A percentile compares a stretch with the other conserved stretches of the same genome.
Evolutionary conservation across 1,139 yeast species (phyloP).

Genomic region (Hemisphaericaspora lyxosophila): DNA sequence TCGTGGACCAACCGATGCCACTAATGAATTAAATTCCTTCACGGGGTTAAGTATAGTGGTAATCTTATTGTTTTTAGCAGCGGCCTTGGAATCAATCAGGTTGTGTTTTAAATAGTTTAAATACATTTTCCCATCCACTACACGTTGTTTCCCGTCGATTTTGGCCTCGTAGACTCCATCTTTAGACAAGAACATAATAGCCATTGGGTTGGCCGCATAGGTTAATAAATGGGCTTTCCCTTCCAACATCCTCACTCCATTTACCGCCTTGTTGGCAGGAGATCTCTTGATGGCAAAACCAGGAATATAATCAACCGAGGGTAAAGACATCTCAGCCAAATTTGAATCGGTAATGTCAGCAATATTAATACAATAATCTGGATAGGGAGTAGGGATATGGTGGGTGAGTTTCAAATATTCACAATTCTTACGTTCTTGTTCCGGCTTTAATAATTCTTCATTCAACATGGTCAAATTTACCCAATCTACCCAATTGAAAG

Average conservation of each 20-base stretch:
- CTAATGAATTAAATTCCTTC: slow-evolving; percentile 16
- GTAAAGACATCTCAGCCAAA: slow-evolving; percentile 20
- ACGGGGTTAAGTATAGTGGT: slow-evolving; percentile 19
- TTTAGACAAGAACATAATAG: slow-evolving; percentile 22
- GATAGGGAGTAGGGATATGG: slow-evolving; percentile 19
- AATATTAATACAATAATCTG: slow-evolving; percentile 25
- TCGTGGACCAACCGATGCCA: slow-evolving; percentile 14
- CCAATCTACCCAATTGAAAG: slow-evolving; percentile 37
- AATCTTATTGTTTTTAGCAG: slow-evolving; percentile 15
- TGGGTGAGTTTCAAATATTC: slow-evolving; percentile 24
- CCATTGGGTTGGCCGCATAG: slow-evolving; percentile 34
- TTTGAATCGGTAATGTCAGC: slow-evolving; percentile 26
- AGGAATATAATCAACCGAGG: slow-evolving; percentile 24
- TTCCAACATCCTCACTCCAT: slow-evolving; percentile 31
- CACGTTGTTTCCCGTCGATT: slow-evolving; percentile 16
- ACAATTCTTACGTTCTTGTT: slow-evolving; percentile 35
- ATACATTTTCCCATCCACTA: slow-evolving; percentile 27
- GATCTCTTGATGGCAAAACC: slow-evolving; percentile 44
- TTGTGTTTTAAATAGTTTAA: slow-evolving; percentile 21
- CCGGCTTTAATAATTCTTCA: slow-evolving; percentile 36
- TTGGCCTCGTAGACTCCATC: slow-evolving; percentile 30
- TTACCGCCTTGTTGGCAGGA: slow-evolving; percentile 29
- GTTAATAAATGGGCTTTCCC: slow-evolving; percentile 49
- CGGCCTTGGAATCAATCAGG: slow-evolving; percentile 13
- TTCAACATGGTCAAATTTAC: slow-evolving; percentile 32